phyloP scores from a whole-genome alignment of 2,329 filamentous ascomycete genomes.

The Pezicula radicicola region DNA sequence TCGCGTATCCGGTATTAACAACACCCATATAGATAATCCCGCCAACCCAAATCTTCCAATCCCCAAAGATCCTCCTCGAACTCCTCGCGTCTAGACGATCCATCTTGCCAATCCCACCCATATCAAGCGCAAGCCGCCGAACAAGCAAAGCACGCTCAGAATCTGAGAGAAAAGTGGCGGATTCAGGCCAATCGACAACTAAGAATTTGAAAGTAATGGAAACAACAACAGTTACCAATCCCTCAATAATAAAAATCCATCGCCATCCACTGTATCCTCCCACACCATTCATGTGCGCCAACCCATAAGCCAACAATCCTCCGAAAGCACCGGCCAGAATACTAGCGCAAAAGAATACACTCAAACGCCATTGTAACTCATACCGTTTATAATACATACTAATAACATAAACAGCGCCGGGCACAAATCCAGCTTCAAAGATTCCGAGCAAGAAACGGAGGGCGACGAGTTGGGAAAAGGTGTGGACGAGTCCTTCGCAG shows the following conservation, averaged over 20 bases:
- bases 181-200: conserved; percentile 43
- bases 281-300: conserved; percentile 40
- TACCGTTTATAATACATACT: conserved; percentile 47
- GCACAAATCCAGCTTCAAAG: conserved; percentile 37
- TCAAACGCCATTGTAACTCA: conserved; percentile 45
- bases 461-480: conserved; percentile 26
- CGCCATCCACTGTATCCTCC: conserved; percentile 34
- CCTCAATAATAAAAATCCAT: conserved; percentile 37
- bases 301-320: conserved; percentile 44
- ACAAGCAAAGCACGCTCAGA: conserved; percentile 30
- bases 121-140: conserved; percentile 17
- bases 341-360: conserved; percentile 38
- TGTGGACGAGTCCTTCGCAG: conserved; percentile 30
- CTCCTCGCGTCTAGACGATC: conserved; percentile 30
- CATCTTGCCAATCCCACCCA: conserved; percentile 14
- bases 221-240: conserved; percentile 23
- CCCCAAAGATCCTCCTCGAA: conserved; percentile 37
- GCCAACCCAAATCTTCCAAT: conserved; percentile 42
- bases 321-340: conserved; percentile 40
- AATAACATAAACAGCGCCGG: conserved; percentile 37
- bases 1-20: conserved; percentile 38
- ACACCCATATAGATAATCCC: conserved; percentile 59
- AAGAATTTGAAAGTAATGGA: conserved; percentile 38
- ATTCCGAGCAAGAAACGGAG: conserved; percentile 33
- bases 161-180: conserved; percentile 37